Conservation (phyloP, 1,284 basidiomycete genomes). For the Neolentinus lepideus region DNA sequence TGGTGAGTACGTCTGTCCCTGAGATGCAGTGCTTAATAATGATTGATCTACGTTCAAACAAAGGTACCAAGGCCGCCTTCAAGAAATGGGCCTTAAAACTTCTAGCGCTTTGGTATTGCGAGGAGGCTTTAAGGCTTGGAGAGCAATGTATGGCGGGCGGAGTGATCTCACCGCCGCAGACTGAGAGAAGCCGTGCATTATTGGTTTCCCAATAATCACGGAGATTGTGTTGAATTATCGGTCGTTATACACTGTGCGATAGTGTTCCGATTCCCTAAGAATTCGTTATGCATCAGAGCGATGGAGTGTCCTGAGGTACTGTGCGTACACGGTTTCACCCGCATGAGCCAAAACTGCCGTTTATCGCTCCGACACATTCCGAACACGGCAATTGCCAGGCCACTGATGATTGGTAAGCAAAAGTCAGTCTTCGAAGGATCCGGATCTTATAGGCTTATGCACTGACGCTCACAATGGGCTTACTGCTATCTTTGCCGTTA, state of each 20-base stretch:
- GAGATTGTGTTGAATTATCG: no score
- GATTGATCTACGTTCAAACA: background rate
- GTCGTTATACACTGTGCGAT: no score
- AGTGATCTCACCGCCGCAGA: background rate
- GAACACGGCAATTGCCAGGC: no score
- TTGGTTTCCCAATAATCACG: background rate
- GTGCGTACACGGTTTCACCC: no score
- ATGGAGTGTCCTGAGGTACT: no score
- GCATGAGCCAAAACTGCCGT: no score
- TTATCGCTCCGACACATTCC: no score
- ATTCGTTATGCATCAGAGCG: no score
- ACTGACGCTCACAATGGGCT: conserved; percentile 47
- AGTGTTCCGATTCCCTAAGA: no score
- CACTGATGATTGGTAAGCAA: no score
- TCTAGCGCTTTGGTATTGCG: conserved; percentile 19
- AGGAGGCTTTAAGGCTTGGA: conserved; percentile 20
- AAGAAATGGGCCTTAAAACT: conserved; percentile 12
- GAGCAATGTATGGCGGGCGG: conserved; percentile 7
- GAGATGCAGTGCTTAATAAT: background rate
- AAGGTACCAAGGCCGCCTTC: conserved; percentile 26
- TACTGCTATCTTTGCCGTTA: conserved; percentile 83
- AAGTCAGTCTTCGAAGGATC: no score
- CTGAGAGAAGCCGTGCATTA: background rate
- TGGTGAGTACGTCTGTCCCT: conserved; percentile 13
- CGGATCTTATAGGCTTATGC: no score